Evolutionary conservation across 2,329 filamentous ascomycete species (phyloP), one percentile per base, ranked within the genome.

Genomic region (Arthrobotrys conoides): DNA sequence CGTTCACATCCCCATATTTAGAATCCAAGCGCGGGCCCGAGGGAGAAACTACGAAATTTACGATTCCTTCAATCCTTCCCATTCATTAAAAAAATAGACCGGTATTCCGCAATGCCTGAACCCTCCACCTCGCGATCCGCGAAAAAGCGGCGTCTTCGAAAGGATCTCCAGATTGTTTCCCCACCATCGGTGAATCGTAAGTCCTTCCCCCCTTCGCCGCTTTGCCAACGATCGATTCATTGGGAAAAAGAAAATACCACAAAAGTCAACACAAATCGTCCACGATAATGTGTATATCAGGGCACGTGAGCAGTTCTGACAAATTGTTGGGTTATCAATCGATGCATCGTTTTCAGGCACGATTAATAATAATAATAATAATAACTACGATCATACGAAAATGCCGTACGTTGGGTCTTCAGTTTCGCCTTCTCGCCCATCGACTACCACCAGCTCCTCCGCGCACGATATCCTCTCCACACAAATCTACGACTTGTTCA

Each of bases 141-240:
- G 2, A 76, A 71, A 69, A 76, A 71, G 66, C 72, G 72, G 36
- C 72, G 66, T 4, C 57, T 70, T 18, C 57, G 61, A 46, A 61
- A n/a, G 16, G n/a, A 27, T 41, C 33, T 55, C 46, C 27, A 71
- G 36, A 18, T 46, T 14, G 41, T 20, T 41, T 55, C 59, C 46
- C 69, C 69, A 59, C 66, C 20, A 33, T 27, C 27, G 22, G 27
- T 61, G 8, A 41, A 57, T 63, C 59, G 65, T 76, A 41, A 59
- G 72, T 53, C 27, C 27, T n/a, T n/a, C n/a, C n/a, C n/a, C 27
- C 10, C 46, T 55, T 41, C 14, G 18, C 16, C 46, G 46, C n/a
- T n/a, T n/a, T 30, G 27, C 27, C 27, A 30, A 30, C 27, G 27
- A 30, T 30, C n/a, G n/a, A n/a, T n/a, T n/a, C n/a, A 20, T 46